Conservation (phyloP, 805 yeast species). For the Zygosaccharomyces kombuchaensis region DNA sequence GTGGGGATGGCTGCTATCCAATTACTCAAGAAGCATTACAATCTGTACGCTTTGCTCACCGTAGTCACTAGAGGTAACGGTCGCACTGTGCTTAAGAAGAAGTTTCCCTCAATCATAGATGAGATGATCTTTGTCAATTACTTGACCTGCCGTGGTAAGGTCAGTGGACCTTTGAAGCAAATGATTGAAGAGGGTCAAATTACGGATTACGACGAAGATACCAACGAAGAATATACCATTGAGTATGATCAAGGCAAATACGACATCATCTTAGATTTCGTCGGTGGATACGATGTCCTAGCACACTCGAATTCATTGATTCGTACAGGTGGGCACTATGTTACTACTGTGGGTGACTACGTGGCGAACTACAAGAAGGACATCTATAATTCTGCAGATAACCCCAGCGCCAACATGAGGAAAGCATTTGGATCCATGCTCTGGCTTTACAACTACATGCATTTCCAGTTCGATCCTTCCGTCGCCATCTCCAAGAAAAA, state of each 20-base stretch:
- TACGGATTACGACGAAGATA: constrained; percentile 31
- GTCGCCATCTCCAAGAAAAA: constrained; percentile 25
- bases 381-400: constrained; percentile 36
- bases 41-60: constrained; percentile 48
- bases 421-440: constrained; percentile 34
- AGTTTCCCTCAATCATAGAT: constrained; percentile 38
- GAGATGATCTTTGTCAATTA: constrained; percentile 38
- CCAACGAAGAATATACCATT: constrained; percentile 24
- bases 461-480: constrained; percentile 35
- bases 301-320: constrained; percentile 41
- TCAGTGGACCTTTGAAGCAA: constrained; percentile 30
- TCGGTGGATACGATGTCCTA: constrained; percentile 60
- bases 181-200: constrained; percentile 35
- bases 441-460: constrained; percentile 38
- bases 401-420: constrained; percentile 36
- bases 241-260: constrained; percentile 44
- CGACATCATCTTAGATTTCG: constrained; percentile 64
- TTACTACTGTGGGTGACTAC: constrained; percentile 61
- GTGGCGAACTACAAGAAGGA: constrained; percentile 40
- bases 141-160: constrained; percentile 32
- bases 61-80: constrained; percentile 57
- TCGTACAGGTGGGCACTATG: constrained; percentile 47
- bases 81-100: constrained; percentile 37
- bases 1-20: constrained; percentile 64
- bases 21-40: constrained; percentile 48